Base-by-base conservation (phyloP, 805 yeast species). In the Vanderwaltozyma tropicalis region DNA sequence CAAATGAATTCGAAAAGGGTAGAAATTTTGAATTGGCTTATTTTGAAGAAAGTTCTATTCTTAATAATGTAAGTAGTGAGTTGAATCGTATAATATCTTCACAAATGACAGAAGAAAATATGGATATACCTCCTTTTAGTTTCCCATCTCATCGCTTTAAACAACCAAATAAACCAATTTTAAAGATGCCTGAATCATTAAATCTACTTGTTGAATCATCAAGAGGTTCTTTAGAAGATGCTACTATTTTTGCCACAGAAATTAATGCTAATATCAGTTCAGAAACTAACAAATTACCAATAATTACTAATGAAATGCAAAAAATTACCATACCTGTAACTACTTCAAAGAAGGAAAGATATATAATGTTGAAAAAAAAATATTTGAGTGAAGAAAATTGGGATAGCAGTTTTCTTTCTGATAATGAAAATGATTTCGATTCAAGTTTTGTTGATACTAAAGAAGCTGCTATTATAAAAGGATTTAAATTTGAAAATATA, bases 221-320 rank as follows among this genome's bases (percentile, higher is more conserved):
- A 7, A 53, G 44, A 28, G 60, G 60, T 6, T 48, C 52, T 7
- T 28, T 50, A 21, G 48, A 50, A 26, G 59, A 57, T 35, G 62
- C 62, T 5, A 55, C 62, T 21, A 50, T 57, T 10, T 57, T 48
- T 41, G 62, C 60, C n/a, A 57, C 62, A 11, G 62, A 57, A 39
- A 49, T 57, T 1, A 57, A 57, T 16, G 29, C 45, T 20, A 39
- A 38, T 20, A 35, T 43, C 11, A 19, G n/a, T 15, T 24, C 18
- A 26, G 38, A 40, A 16, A 44, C 32, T 6, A 43, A 25, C 19
- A 42, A 44, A 38, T 39, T 56, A 31, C 59, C 59, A 2, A 33
- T 37, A 6, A 49, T 56, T 6, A 42, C 48, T 8, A 48, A 41
- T 32, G 41, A 43, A 7, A 46, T 47, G 48, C 59, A 56, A 40